Evolutionary conservation across 441 rosid genomes (phyloP), one percentile per base, ranked within the genome.

Genomic region (Rhodomyrtus psidioides): DNA sequence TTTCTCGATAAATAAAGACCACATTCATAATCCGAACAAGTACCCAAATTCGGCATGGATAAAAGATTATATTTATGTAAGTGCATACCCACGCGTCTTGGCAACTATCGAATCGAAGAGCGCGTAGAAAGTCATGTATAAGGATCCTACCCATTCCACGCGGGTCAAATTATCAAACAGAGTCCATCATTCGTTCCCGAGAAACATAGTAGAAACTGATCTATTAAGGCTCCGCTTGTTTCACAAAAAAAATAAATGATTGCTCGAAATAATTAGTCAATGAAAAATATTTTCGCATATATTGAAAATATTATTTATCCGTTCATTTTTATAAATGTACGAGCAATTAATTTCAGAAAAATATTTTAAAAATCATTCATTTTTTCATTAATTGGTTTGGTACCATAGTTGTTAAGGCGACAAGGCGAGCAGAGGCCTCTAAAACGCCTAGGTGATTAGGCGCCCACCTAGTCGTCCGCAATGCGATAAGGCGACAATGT

Each of bases 111-210:
- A 70, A 70, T 70, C 5, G 19, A 6, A 34, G 2, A 21, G 42
- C 15, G 5, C 12, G 34, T 34, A 0, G 1, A 70, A 65, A 70
- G 5, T 34, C 49, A 19, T 5, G 5, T 9, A 2, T 1, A 39
- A 34, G 0, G 0, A 70, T 70, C 7, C 8, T 0, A 10, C 0
- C 1, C 14, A 9, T 65, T 65, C 0, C 2, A 0, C 0, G 0
- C 0, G 2, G 49, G 15, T 65, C 0, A 0, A 65, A 10, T 34
- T 1, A 65, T 5, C 49, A 39, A 65, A 65, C 19, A 0, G n/a
- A 34, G 8, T 21, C 1, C 49, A 9, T 65, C 0, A 0, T 65
- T 34, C 0, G 0, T 65, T 9, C 10, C 34, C 19, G 21, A 21
- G 79, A 6, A 2, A 0, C 2, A 0, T 9, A 0, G 1, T 0